Conservation (phyloP, 1,139 yeast species). For the Debaryomycetaceae sp. region DNA sequence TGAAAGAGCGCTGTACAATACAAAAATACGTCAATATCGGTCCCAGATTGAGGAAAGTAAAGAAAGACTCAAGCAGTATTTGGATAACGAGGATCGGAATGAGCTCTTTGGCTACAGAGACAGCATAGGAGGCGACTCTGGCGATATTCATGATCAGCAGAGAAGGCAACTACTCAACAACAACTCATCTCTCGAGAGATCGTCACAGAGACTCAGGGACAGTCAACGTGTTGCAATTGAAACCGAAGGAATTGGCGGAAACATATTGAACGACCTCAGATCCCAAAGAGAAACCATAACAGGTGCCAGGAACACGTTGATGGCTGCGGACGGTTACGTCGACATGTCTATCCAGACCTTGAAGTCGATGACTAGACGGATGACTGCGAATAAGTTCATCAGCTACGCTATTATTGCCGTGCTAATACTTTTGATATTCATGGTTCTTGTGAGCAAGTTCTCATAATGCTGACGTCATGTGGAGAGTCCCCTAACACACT, state of each 20-base stretch:
- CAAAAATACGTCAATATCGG: conserved; percentile 67
- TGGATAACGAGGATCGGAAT: conserved; percentile 62
- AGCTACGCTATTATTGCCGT: conserved; percentile 95
- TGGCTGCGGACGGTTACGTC: conserved; percentile 90
- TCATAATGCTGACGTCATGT: conserved; percentile 31
- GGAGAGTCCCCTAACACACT: not conserved
- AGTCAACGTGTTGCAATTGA: conserved; percentile 90
- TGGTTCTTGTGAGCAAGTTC: conserved; percentile 86
- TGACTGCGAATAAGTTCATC: conserved; percentile 92
- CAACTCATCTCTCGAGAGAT: conserved; percentile 77
- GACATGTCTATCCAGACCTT: conserved; percentile 86
- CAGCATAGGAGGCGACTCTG: conserved; percentile 28
- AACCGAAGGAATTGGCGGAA: conserved; percentile 89
- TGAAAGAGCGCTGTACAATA: conserved; percentile 63
- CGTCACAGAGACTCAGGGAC: conserved; percentile 79
- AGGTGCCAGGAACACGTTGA: conserved; percentile 77
- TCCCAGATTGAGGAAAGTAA: conserved; percentile 58
- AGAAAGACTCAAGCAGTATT: conserved; percentile 44
- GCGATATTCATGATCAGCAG: conserved; percentile 59
- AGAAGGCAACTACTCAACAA: conserved; percentile 77
- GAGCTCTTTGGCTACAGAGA: conserved; percentile 64
- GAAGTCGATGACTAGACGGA: conserved; percentile 86
- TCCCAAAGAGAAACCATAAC: conserved; percentile 91
- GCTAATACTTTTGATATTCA: conserved; percentile 72
- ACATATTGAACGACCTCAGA: conserved; percentile 81